Evolutionary conservation across 2,329 filamentous ascomycete species (phyloP), one percentile per base, ranked within the genome.

Genomic region (Decorospora gaudefroyi): DNA sequence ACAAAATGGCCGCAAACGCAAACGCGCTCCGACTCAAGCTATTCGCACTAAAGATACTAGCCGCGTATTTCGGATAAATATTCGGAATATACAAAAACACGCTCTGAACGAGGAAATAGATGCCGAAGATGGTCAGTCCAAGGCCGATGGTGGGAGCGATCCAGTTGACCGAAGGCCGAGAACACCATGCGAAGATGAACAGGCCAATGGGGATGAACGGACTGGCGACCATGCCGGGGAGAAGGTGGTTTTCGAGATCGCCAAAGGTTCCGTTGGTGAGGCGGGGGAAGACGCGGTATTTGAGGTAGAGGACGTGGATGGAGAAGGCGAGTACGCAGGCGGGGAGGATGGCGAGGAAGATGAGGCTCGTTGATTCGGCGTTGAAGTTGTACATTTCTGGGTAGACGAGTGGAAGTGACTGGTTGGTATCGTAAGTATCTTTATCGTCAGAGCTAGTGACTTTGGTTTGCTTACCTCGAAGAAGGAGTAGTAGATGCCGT

Each of bases 301-400:
- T 81, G 83, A 79, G 93, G 91, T 67, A 95, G 80, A 1, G 83
- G 58, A 0, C 88, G 82, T n/a, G 87, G 71, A 69, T 85, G 5
- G 70, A 57, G 10, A 88, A 86, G 1, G 84, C 86, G 38, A 72
- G 47, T 0, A 90, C 11, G 18, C 90, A 86, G 36, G 87, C 87
- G 9, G 92, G 73, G 5, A 87, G 86, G 26, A 91, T 70, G 4
- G 87, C 86, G 52, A 93, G 90, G 69, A 93, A 93, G 82, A 92
- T 90, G 5, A 95, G 77, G 29, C 88, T 87, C 0, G 88, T 90
- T 26, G 76, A 84, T 26, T 85, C 80, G 17, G 87, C 78, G 4
- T 77, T 82, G 72, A 86, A 95, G 3, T 84, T 84, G 71, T 95
- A 93, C 49, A 86, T 84, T 68, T 82, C 76, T 50, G 88, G 79